Percentiles rank a stretch among this genome's conserved stretches.
These are phyloP conservation scores for Sequoia sempervirens DNA, from an alignment of 75 land plant genomes.

Conservation along the genomic window DNA sequence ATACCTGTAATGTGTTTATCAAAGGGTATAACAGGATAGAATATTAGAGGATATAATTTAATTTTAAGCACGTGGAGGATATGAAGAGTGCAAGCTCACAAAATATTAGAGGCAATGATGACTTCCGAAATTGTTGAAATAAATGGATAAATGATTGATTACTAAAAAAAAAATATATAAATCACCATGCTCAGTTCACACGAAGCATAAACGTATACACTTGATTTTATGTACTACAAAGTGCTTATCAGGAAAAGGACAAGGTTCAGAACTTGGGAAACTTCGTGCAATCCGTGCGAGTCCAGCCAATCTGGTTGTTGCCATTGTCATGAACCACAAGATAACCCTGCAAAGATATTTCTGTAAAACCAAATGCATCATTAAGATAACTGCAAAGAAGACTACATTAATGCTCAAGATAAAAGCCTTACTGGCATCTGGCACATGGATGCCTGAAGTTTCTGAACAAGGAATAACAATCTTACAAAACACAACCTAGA, in stretches of 20 bases:
- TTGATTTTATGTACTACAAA: not conserved
- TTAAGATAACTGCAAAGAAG: not conserved
- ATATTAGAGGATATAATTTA: not conserved
- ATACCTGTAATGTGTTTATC: not conserved
- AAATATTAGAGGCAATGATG: not conserved
- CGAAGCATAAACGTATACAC: not conserved
- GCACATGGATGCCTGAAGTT: not conserved
- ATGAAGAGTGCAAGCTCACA: not conserved
- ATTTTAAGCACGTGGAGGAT: not conserved
- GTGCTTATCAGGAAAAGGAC: slow-evolving; percentile 1
- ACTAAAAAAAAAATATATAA: not conserved
- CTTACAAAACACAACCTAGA: slow-evolving; percentile 3
- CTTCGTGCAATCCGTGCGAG: slow-evolving; percentile 49
- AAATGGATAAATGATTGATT: not conserved
- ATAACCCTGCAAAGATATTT: slow-evolving; percentile 69
- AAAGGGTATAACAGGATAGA: not conserved
- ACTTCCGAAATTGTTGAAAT: not conserved
- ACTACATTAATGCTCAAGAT: not conserved
- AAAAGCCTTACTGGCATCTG: not conserved
- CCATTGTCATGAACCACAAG: slow-evolving; percentile 83
- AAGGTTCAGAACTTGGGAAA: slow-evolving; percentile 34
- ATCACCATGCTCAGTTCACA: not conserved
- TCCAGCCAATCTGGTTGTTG: slow-evolving; percentile 68
- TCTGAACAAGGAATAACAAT: not conserved
- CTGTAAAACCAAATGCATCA: slow-evolving; percentile 32